Percentiles rank a stretch among this genome's conserved stretches.
These are phyloP conservation scores for Ustilago nuda DNA, from an alignment of 1,284 basidiomycete genomes.

Conservation along the genomic window DNA sequence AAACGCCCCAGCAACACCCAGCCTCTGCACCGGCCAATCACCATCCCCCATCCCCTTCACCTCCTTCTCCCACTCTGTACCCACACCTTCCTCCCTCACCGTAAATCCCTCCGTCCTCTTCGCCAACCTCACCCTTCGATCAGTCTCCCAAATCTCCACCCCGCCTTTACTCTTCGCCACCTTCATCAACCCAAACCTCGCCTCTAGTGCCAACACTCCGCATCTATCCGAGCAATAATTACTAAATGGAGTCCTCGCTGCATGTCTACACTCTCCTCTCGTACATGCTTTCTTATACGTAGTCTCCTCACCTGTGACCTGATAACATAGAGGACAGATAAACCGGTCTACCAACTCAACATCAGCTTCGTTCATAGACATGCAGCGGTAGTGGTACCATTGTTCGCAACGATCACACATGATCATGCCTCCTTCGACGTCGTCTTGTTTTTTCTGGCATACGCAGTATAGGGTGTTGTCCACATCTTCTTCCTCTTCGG, in stretches of 20 bases:
- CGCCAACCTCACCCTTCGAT: conserved; percentile 22
- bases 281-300: conserved; percentile 55
- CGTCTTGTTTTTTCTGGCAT: conserved; percentile 47
- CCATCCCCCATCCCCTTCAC: not conserved
- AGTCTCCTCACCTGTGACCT: conserved; percentile 41
- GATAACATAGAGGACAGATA: conserved; percentile 56
- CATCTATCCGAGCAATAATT: conserved; percentile 62
- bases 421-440: conserved; percentile 64
- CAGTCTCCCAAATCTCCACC: conserved; percentile 5
- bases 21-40: not conserved
- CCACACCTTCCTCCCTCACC: not conserved
- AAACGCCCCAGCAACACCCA: conserved; percentile 16
- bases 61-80: conserved; percentile 9
- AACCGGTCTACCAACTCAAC: conserved; percentile 58
- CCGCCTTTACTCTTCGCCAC: conserved; percentile 17
- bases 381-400: conserved; percentile 63
- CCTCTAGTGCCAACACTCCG: conserved; percentile 42
- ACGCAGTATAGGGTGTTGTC: conserved; percentile 54
- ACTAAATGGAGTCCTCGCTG: conserved; percentile 54
- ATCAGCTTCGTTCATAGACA: conserved; percentile 52
- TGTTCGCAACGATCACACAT: conserved; percentile 63
- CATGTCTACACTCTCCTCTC: conserved; percentile 36
- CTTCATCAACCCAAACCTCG: conserved; percentile 23
- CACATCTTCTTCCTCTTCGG: conserved; percentile 34
- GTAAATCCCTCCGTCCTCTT: conserved; percentile 25